Conservation (phyloP, 257 asterid species). For the Phtheirospermum japonicum region DNA sequence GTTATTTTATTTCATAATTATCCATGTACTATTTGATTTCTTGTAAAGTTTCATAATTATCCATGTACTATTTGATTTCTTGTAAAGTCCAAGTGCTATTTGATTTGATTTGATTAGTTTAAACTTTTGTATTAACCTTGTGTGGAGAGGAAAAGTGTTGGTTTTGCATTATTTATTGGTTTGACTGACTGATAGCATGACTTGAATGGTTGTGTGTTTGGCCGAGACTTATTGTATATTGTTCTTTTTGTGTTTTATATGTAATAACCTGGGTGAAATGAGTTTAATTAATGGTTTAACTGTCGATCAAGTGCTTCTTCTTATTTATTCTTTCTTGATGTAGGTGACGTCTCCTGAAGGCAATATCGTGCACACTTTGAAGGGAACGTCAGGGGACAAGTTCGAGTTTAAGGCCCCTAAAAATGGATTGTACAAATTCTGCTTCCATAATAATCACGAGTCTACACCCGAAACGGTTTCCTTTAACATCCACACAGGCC, state of each 20-base stretch:
- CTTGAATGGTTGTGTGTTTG: too few species aligned
- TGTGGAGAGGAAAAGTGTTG: too few species aligned
- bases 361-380: constrained; percentile 44
- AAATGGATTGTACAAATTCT: constrained; percentile 86
- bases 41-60: too few species aligned
- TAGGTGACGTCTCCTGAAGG: constrained; percentile 75
- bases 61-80: too few species aligned
- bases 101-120: not conserved
- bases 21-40: too few species aligned
- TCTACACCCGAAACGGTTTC: constrained; percentile 75
- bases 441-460: constrained; percentile 79
- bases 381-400: constrained; percentile 73
- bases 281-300: not conserved
- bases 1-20: too few species aligned
- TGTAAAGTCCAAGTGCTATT: too few species aligned
- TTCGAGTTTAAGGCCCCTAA: constrained; percentile 76
- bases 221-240: too few species aligned
- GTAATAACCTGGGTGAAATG: not conserved
- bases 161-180: too few species aligned
- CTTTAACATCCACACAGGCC: constrained; percentile 83
- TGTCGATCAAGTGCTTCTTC: not conserved
- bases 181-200: too few species aligned
- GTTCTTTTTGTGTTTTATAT: not conserved
- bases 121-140: not conserved
- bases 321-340: not conserved